Evolutionary conservation across 192 early-diverging fungal genomes (phyloP), one percentile per base, ranked within the genome.

Genomic region (Gaertneriomyces semiglobifer): DNA sequence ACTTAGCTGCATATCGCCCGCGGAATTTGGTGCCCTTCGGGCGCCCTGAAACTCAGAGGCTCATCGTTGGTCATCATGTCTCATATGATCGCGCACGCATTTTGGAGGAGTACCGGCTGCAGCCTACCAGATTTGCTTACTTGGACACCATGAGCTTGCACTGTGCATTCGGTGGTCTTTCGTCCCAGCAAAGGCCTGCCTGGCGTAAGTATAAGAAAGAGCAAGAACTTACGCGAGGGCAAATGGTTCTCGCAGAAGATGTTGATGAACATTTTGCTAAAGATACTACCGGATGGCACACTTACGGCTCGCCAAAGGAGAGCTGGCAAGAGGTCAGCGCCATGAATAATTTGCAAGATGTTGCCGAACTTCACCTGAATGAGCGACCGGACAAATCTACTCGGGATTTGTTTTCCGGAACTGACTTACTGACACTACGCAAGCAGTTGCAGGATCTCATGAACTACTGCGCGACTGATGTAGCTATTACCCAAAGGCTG

Each of bases 121-220:
- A 82, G n/a, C 63, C 72, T 9, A 79, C 87, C 8, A 68, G 74
- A 8, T 77, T 83, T 16, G 78, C 77, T 16, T 97, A 86, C 71
- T 50, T 98, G 7, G 96, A 98, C 72, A 98, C 96, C 2, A 89
- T 98, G 88, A 90, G 88, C 66, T 77, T 98, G 52, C 96, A 98
- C 62, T 89, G 88, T 38, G 88, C 94, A 6, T 85, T 88, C 6
- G 87, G 90, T 44, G 96, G 96, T 4, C 77, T 98, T 10, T 96
- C 92, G 45, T 86, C 85, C 16, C 94, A 93, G 72, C 96, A 98
- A 74, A 81, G 94, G 20, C 79, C 84, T 8, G 68, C 77, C 18
- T 98, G 93, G 93, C 78, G 86, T 62, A 81, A 78, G 50, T 84
- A 90, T 67, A 58, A 82, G 45, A 90, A 89, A 56, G 81, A 80